Evolutionary conservation across 2,329 filamentous ascomycete species (phyloP), one percentile per base, ranked within the genome.

Genomic region (Sarocladium brachiariae): DNA sequence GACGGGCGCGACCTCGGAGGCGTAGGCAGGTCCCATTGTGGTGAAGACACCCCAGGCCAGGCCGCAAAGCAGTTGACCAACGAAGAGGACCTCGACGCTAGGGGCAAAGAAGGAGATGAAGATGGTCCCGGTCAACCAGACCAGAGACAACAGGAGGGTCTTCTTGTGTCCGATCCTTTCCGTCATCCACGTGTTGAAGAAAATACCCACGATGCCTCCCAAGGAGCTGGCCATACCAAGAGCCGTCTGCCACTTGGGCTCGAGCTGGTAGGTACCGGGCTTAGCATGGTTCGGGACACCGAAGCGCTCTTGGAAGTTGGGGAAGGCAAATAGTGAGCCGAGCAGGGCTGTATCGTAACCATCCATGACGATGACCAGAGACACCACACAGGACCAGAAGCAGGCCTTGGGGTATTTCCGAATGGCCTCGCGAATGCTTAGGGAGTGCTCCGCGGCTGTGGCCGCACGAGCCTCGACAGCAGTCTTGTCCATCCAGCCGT

Each of bases 161-260:
- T 63, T 59, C 18, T 61, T 57, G 52, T 65, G 66, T 4, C 65
- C 65, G 34, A 60, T 61, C 4, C 58, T 54, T 31, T 73, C 65
- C 5, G 67, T 61, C 14, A 70, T 46, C 47, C 62, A 63, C 11
- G 71, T 71, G 46, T 67, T 70, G 39, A 70, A 50, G 34, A 70
- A 59, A 4, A 70, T 59, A 0, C 72, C 72, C 1, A 73, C n/a
- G 7, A 75, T 70, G 23, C 65, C 62, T 2, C 72, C 72, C 4
- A 68, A 62, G 5, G 14, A 24, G 33, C 21, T 19, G 5, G 63
- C 70, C 31, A 69, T 70, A 9, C 60, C 61, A 2, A 74, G 55
- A 4, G 62, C 69, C 5, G 68, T 63, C 54, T 73, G 70, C 71
- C 71, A 73, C 14, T 16, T 41, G 21, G 50, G 31, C 21, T 45